Evolutionary conservation across 371 early-diverging fungal genomes (phyloP), one percentile per base, ranked within the genome.

Genomic region (Apophysomyces elegans): DNA sequence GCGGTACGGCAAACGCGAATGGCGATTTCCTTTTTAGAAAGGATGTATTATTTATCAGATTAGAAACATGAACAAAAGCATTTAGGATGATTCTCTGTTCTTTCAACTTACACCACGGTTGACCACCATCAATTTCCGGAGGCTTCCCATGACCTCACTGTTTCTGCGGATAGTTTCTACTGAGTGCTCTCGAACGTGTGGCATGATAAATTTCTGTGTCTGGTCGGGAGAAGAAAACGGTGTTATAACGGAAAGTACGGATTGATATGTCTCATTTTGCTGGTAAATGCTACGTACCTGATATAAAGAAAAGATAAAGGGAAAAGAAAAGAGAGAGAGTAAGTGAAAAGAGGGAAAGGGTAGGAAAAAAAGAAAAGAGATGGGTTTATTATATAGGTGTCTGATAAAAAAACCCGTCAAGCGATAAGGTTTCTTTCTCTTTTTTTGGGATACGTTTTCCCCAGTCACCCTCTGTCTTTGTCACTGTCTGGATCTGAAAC

Each of bases 1-100:
- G 95, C 96, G 7, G 96, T 92, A 62, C 96, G 91, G 71, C 94
- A 92, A 68, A 95, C 87, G 47, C 98, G 89, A 72, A 95, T 91
- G 60, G 96, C 93, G 66, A 98, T 98, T 84, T 98, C 96, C 82
- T 88, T 88, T 88, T 9, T 41, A 74, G 7, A 44, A 26, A 26
- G 26, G 0, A 26, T 8, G n/a, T 6, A 7, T 12, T 5, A 21
- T 56, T 11, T 32, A 13, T 18, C 21, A 35, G 37, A 37, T 36
- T n/a, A 6, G 18, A 4, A 37, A 59, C 35, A 39, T 18, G 32
- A 18, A 26, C 1, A 26, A 26, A 26, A 54, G 54, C 8, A 7
- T 13, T 32, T 21, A n/a, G 32, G 21, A 58, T 37, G 32, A 8
- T 36, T 4, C 58, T 7, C 21, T 38, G 13, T 39, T 16, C 7